Conservation (phyloP, 495 filamentous ascomycete genomes). For the Lophiotrema nucula region DNA sequence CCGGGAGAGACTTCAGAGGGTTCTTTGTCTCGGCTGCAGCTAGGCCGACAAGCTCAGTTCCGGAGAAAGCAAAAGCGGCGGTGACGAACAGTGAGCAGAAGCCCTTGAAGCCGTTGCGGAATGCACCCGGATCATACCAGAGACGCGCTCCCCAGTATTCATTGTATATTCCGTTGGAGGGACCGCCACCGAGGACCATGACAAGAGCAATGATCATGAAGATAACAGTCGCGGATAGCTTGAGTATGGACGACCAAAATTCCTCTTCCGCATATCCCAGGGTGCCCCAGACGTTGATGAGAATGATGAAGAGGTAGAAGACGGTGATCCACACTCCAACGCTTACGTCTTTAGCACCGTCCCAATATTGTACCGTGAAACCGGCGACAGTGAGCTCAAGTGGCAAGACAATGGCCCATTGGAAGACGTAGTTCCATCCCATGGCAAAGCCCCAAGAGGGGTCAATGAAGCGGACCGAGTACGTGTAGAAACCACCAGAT, state of each 20-base stretch:
- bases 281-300: conserved; percentile 50
- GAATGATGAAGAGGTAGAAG: conserved; percentile 47
- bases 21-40: conserved; percentile 50
- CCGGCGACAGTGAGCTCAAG: conserved; percentile 54
- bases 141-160: conserved; percentile 47
- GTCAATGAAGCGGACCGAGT: conserved; percentile 56
- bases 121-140: conserved; percentile 59
- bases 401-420: conserved; percentile 47
- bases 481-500: conserved; percentile 62
- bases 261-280: conserved; percentile 57
- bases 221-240: conserved; percentile 47
- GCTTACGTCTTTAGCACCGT: conserved; percentile 43
- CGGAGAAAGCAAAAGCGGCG: conserved; percentile 66
- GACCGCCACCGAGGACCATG: conserved; percentile 37
- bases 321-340: conserved; percentile 51
- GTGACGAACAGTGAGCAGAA: conserved; percentile 65
- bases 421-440: conserved; percentile 53
- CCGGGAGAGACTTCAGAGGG: conserved; percentile 47
- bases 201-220: conserved; percentile 46
- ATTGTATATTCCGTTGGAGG: conserved; percentile 40
- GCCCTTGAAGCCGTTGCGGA: conserved; percentile 67
- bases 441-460: conserved; percentile 57
- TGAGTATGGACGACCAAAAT: conserved; percentile 51
- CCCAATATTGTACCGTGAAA: conserved; percentile 62
- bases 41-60: conserved; percentile 54